Evolutionary conservation across 2,329 filamentous ascomycete genomes (phyloP).

Genomic region (Penicillium sp.): DNA sequence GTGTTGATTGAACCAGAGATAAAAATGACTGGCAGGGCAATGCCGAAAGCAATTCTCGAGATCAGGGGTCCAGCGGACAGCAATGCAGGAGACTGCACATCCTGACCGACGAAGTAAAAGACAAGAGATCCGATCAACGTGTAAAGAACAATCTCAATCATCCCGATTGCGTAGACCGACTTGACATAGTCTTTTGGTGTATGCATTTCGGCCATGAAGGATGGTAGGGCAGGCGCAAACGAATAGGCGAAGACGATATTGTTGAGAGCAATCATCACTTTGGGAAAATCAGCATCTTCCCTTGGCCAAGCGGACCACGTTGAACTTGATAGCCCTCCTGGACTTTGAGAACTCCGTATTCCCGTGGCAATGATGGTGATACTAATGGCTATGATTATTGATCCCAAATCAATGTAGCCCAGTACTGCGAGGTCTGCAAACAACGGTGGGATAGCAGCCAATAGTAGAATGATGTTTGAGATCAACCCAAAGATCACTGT

Average conservation of each 20-base stretch:
- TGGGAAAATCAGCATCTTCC: constrained; percentile 11
- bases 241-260: constrained; percentile 25
- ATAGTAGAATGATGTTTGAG: constrained; percentile 27
- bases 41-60: constrained; percentile 18
- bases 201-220: constrained; percentile 25
- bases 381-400: constrained; percentile 36
- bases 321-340: constrained; percentile 22
- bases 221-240: constrained; percentile 20
- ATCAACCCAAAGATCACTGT: constrained; percentile 19
- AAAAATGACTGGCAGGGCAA: constrained; percentile 23
- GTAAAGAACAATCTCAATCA: constrained; percentile 20
- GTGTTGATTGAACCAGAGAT: constrained; percentile 30
- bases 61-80: constrained; percentile 20
- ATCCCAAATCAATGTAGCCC: constrained; percentile 32
- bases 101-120: constrained; percentile 23
- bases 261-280: constrained; percentile 19
- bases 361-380: constrained; percentile 40
- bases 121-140: constrained; percentile 20
- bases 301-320: constrained; percentile 24
- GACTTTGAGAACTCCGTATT: constrained; percentile 21
- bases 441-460: constrained; percentile 37
- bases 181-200: constrained; percentile 22
- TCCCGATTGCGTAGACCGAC: constrained; percentile 17
- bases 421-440: constrained; percentile 30
- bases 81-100: constrained; percentile 22